Evolutionary conservation across 306 rosid genomes (phyloP).

Genomic region (Ormosia emarginata): DNA sequence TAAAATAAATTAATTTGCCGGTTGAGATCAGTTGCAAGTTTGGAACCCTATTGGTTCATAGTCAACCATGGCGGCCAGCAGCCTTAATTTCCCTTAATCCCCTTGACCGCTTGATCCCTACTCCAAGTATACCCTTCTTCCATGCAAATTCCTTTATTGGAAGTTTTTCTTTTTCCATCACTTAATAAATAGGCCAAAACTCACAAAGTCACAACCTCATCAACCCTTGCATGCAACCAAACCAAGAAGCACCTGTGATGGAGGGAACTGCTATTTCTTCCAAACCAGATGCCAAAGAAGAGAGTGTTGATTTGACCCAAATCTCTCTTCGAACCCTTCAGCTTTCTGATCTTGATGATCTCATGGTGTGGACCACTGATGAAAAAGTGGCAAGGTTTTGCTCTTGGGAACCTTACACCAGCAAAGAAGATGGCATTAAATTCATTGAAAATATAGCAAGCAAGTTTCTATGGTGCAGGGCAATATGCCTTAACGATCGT

Average conservation of each 20-base stretch:
- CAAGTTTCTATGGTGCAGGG: conserved; percentile 48
- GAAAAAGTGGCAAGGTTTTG: conserved; percentile 48
- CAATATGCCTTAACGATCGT: conserved; percentile 50
- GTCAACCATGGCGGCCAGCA: not conserved
- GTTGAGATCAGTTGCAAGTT: not conserved
- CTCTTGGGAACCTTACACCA: conserved; percentile 56
- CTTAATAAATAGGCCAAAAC: not conserved
- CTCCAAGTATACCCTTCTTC: not conserved
- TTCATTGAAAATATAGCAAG: conserved; percentile 31
- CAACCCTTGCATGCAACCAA: not conserved
- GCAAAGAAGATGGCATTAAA: conserved; percentile 45
- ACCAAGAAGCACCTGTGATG: not conserved
- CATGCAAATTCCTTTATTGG: not conserved
- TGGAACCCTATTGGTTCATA: not conserved
- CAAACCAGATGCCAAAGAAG: not conserved
- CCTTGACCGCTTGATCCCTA: no score
- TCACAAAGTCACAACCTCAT: not conserved
- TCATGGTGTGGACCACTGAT: conserved; percentile 60
- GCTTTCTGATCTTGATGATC: conserved; percentile 61
- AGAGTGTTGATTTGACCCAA: conserved; percentile 19
- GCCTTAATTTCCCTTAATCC: not conserved
- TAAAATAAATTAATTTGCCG: not conserved
- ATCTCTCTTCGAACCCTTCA: conserved; percentile 49
- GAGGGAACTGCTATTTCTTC: conserved; percentile 9
- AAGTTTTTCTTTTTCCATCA: not conserved